Evolutionary conservation across 106 monocot genomes (phyloP), one percentile per base, ranked within the genome.

Genomic region (Dendrobium officinale): DNA sequence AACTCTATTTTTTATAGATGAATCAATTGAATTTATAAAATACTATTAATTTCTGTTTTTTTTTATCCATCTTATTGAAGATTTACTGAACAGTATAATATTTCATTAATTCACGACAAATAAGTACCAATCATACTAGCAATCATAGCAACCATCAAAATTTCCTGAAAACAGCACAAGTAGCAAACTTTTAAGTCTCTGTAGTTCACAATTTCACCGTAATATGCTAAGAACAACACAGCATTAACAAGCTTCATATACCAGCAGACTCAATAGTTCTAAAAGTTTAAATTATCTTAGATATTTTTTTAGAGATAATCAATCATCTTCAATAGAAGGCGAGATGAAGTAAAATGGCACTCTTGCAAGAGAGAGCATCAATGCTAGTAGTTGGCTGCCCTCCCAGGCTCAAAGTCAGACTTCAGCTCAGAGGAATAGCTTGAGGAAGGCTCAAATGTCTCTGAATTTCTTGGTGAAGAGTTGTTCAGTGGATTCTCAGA

Each of bases 331-430:
- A 27, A 67, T 1, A 67, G 27, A 67, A 29, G 67, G 1, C n/a
- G 64, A 7, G n/a, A 64, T 6, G 54, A 54, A 16, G 54, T 54
- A 54, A 10, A 9, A 54, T 11, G 19, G 56, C 56, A 56, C 9
- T 16, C 45, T 45, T 3, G 18, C 58, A 58, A 58, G 58, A 19
- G 24, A 72, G 33, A 33, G 43, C 4, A 44, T 44, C 44, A 16
- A 5, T 20, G 8, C 76, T 76, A 76, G 15, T 76, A 76, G 49
- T 76, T 76, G 26, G 49, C 76, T 27, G 76, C 76, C 76, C 76
- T 76, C 51, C 76, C 48, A 51, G 76, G 26, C 20, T 76, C 47
- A 49, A 51, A 24, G 2, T 76, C 76, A 3, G 76, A 76, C 18
- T 6, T 26, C 24, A 27, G 27, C 13, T 76, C 76, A 76, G 76